Evolutionary conservation across 1,139 yeast species (phyloP), one percentile per base, ranked within the genome.

Genomic region (Candida labiduridarum): DNA sequence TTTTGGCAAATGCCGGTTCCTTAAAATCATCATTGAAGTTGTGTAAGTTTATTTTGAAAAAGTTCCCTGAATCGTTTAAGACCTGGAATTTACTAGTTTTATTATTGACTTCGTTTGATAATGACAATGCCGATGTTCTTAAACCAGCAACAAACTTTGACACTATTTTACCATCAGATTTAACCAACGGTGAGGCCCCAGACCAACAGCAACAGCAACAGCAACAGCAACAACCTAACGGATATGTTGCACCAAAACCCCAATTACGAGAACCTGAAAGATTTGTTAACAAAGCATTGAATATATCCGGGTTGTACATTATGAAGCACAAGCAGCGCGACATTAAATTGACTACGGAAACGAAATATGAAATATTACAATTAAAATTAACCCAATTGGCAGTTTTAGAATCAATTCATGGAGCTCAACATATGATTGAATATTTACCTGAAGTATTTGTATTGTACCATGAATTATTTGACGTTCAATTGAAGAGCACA

Each of bases 361-460:
- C 76, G 49, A 85, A 82, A 59, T 73, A 78, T 59, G 83, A 82
- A 53, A 81, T 85, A 40, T 64, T 90, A 30, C 90, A 89, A 62
- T 72, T 90, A 61, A 88, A 88, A 59, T 74, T 88, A 66, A 86
- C 96, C 0, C 91, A 87, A 58, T 68, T 90, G 47, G 85, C 92
- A 2, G 74, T 90, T 14, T 71, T 84, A 52, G 95, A 89, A 61
- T 78, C 83, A 8, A 69, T 79, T 9, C 75, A 84, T 51, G 94
- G 91, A 2, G 71, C 79, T 0, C 76, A 78, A 30, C 81, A 79
- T 46, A 84, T 91, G 2, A 66, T 89, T 57, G 91, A 86, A 47
- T 73, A 75, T 46, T 67, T 91, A 25, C 80, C 89, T 2, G 91
- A 84, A 46, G 78, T 89, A 10, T 86, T 90, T 59, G 78, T 77